Evolutionary conservation across 495 filamentous ascomycete species (phyloP).

Genomic region (Pseudevernia furfuracea): DNA sequence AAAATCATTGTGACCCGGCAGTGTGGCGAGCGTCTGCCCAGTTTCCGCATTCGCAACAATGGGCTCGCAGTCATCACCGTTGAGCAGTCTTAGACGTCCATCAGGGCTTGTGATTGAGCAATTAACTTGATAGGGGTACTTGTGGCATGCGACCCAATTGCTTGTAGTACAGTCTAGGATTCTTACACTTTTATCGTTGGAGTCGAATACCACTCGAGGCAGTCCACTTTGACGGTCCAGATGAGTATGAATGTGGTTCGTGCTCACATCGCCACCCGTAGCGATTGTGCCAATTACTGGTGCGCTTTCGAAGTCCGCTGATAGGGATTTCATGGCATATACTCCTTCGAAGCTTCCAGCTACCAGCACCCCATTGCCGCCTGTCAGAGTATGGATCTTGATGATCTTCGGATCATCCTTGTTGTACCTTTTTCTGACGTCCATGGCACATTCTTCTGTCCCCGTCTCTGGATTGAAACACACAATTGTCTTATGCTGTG

Average conservation of each 20-base stretch:
- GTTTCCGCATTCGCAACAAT: conserved; percentile 58
- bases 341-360: conserved; percentile 77
- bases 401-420: conserved; percentile 18
- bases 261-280: conserved; percentile 55
- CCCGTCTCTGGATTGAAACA: conserved; percentile 28
- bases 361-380: conserved; percentile 59
- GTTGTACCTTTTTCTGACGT: conserved; percentile 44
- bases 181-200: conserved; percentile 73
- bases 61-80: conserved; percentile 55
- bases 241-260: conserved; percentile 75
- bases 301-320: conserved; percentile 35
- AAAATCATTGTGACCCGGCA: conserved; percentile 69
- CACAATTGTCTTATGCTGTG: not conserved
- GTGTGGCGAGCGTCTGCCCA: conserved; percentile 46
- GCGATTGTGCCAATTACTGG: conserved; percentile 60
- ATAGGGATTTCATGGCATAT: conserved; percentile 59
- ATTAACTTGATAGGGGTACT: conserved; percentile 66
- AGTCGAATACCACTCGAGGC: conserved; percentile 69
- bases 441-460: conserved; percentile 48
- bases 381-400: conserved; percentile 64
- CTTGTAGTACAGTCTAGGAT: conserved; percentile 66
- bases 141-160: conserved; percentile 51
- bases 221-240: conserved; percentile 49
- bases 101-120: conserved; percentile 77
- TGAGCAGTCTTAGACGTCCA: conserved; percentile 68